Evolutionary conservation across 2,329 filamentous ascomycete species (phyloP), one percentile per base, ranked within the genome.

Genomic region (Phialophora expanda): DNA sequence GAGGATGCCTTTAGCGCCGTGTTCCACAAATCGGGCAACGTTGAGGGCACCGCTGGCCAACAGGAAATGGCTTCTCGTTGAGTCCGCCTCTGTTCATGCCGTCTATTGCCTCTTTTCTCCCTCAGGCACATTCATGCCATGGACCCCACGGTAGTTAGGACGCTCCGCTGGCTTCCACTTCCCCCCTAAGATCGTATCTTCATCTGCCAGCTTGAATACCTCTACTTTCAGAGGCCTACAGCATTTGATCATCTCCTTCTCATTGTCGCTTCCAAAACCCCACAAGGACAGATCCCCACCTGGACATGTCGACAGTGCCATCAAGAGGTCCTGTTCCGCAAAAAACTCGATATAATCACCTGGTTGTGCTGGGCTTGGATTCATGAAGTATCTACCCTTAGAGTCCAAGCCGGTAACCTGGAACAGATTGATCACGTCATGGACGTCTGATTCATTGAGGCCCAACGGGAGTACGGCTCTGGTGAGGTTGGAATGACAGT

Each of bases 371-470:
- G 82, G 82, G 30, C 76, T 82, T 8, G 82, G 76, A 58, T 81
- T 79, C 81, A 96, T 96, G 67, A 91, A 93, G 71, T 93, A 94
- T 60, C 87, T 84, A 0, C 90, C 91, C 66, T 89, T 74, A 61
- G 85, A 81, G 72, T 95, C 89, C 55, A 95, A 75, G 0, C 91
- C 91, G 0, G 92, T 95, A 6, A 93, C 90, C 76, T 96, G 92
- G 75, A 96, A 95, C 2, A 96, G 82, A 73, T 96, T 96, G 61
- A 96, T 83, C 0, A 96, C 91, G 75, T 96, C 91, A 73, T 96
- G 92, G 1, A 95, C 87, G 74, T 95, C 91, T 32, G 82, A 81
- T 77, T 95, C 92, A 4, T 81, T 84, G 50, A 95, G 76, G 0
- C 90, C 90, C 67, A 83, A 88, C 0, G 89, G 88, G 0, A 88